Evolutionary conservation across 768 basidiomycete species (phyloP).

Genomic region (Tylopilus rubrobrunneus): DNA sequence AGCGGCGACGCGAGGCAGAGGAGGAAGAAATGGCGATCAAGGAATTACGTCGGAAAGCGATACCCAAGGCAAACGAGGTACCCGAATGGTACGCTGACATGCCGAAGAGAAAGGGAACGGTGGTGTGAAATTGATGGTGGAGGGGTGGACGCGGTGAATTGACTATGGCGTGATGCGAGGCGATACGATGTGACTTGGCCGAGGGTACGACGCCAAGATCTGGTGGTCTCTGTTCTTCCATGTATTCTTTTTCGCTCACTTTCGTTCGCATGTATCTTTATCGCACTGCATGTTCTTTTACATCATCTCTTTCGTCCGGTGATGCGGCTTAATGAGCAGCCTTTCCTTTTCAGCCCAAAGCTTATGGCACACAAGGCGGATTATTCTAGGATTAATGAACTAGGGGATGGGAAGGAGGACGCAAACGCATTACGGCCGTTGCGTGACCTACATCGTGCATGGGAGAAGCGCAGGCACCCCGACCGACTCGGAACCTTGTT

Average conservation of each 20-base stretch:
- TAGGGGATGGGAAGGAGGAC: constrained; percentile 14
- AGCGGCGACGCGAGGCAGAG: constrained; percentile 43
- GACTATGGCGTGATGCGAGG: constrained; percentile 14
- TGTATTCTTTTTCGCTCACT: not conserved
- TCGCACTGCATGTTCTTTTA: constrained; percentile 13
- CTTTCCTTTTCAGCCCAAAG: not conserved
- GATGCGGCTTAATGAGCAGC: not conserved
- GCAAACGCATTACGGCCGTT: constrained; percentile 21
- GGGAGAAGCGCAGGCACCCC: constrained; percentile 20
- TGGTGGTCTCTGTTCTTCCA: constrained; percentile 4
- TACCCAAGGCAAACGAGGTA: constrained; percentile 67
- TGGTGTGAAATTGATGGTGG: constrained; percentile 12
- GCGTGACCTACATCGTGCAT: constrained; percentile 9
- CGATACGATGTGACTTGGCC: constrained; percentile 13
- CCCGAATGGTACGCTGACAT: constrained; percentile 75
- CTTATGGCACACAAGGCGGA: constrained; percentile 8
- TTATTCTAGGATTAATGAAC: constrained; percentile 27
- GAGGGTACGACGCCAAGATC: constrained; percentile 1
- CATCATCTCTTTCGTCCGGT: constrained; percentile 6
- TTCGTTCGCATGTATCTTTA: constrained; percentile 11
- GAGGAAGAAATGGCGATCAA: constrained; percentile 58
- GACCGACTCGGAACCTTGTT: constrained; percentile 29
- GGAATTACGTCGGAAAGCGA: constrained; percentile 57
- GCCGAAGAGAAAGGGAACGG: constrained; percentile 48
- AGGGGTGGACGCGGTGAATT: constrained; percentile 3